These are phyloP conservation scores for Chalciporus pseudorubinellus DNA, from an alignment of 768 basidiomycete genomes.

Conservation along the genomic window DNA sequence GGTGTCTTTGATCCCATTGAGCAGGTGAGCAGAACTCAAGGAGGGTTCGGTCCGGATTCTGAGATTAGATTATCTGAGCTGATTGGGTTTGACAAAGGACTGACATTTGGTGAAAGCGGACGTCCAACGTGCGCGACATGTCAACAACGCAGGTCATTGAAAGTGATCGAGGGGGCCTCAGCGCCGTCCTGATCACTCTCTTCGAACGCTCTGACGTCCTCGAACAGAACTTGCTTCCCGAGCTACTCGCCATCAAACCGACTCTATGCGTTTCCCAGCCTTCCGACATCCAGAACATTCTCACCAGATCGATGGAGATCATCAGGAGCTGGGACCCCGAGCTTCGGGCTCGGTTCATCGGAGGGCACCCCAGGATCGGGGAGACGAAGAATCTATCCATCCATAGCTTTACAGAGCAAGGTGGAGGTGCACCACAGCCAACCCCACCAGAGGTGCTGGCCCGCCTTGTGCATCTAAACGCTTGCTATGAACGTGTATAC, in stretches of 20 bases:
- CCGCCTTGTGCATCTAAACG: constrained; percentile 73
- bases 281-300: constrained; percentile 50
- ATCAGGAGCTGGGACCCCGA: constrained; percentile 53
- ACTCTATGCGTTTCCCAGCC: constrained; percentile 18
- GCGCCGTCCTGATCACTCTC: constrained; percentile 39
- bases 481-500: constrained; percentile 69
- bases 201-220: constrained; percentile 73
- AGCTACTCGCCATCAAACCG: constrained; percentile 37
- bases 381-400: constrained; percentile 72
- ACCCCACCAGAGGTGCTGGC: constrained; percentile 75
- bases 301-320: constrained; percentile 49
- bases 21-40: constrained; percentile 3
- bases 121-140: constrained; percentile 1
- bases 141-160: not conserved
- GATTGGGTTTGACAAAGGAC: not conserved
- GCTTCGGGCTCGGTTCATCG: constrained; percentile 63
- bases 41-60: constrained; percentile 4
- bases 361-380: constrained; percentile 88
- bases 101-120: not conserved
- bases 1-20: constrained; percentile 6
- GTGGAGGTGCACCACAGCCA: constrained; percentile 39
- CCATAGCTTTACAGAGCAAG: constrained; percentile 81
- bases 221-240: constrained; percentile 49
- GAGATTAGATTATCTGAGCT: constrained; percentile 8
- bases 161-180: constrained; percentile 18